Base-by-base conservation (phyloP, 306 rosid genomes). In the Lablab purpureus region DNA sequence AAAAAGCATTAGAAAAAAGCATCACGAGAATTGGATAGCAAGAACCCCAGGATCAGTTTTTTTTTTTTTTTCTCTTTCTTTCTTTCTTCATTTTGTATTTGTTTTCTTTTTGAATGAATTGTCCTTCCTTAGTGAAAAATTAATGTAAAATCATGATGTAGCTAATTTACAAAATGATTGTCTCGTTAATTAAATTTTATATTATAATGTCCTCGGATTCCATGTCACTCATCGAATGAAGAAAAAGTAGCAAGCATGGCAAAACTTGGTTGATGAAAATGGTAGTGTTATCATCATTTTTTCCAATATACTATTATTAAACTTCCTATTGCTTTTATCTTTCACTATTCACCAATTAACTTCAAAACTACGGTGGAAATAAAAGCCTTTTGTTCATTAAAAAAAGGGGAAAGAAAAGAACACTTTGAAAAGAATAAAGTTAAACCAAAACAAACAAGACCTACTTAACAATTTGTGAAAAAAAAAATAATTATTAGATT, bases 71-170 rank as follows among this genome's bases (percentile, higher is more conserved):
- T 80, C 78, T 80, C 78, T n/a, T 56, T 28, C 73, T 12, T 34
- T 43, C 36, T 58, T 51, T 43, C 25, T 58, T 52, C 3, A 59
- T 63, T 81, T 81, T 41, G 74, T 74, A 50, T 76, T 34, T 52
- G 69, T 77, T 67, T 78, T 36, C 12, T 22, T 55, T 55, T 56
- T 71, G 49, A 71, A 85, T 71, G 87, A 70, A 78, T 74, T 80
- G 76, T 47, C 81, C 58, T 83, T 85, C 77, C 56, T 32, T 86
- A 84, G 86, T 79, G 63, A 70, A 87, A n/a, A 83, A 81, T 36
- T 36, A 41, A 67, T 89, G 91, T 89, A 91, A 74, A 89, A 89
- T 87, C 84, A 81, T 75, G 87, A 70, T 84, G 86, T 91, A 91
- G 93, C 74, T 87, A 81, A 77, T 87, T 89, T 83, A 82, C 79